phyloP scores from a whole-genome alignment of 495 filamentous ascomycete species.

The Letharia columbiana region DNA sequence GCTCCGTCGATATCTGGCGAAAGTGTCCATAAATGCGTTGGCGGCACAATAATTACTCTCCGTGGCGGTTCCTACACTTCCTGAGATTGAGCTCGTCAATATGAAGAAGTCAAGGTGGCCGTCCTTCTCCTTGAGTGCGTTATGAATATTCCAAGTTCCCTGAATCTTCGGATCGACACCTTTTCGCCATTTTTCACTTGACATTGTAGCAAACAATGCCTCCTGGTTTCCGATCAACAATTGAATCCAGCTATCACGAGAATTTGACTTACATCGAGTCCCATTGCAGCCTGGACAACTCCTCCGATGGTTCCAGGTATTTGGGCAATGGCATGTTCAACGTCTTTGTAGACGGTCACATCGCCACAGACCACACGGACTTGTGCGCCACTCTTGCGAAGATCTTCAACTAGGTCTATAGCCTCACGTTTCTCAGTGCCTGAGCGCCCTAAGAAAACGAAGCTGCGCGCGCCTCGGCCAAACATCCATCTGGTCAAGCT shows the following conservation, averaged over 20 bases:
- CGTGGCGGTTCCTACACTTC: conserved; percentile 15
- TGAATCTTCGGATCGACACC: conserved; percentile 17
- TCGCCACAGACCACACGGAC: conserved; percentile 31
- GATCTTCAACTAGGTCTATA: conserved; percentile 24
- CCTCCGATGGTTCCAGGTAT: too few species aligned
- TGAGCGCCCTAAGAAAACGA: conserved; percentile 33
- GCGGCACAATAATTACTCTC: conserved; percentile 21
- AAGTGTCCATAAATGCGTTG: conserved; percentile 27
- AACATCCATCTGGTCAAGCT: conserved; percentile 32
- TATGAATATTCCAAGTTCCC: conserved; percentile 28
- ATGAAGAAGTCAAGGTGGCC: conserved; percentile 25
- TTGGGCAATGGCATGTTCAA: background rate
- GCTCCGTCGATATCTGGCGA: too few species aligned
- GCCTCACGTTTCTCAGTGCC: conserved; percentile 24
- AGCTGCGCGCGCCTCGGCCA: conserved; percentile 31
- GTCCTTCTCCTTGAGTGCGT: conserved; percentile 20
- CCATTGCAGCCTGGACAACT: conserved; percentile 24
- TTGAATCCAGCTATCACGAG: too few species aligned
- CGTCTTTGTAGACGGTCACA: conserved; percentile 21
- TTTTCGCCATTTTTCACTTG: conserved; percentile 1
- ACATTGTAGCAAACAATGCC: conserved; percentile 12
- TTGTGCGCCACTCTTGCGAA: conserved; percentile 27
- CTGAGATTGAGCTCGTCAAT: conserved; percentile 22
- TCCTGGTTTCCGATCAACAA: background rate
- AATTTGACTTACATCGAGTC: background rate